These are phyloP conservation scores for Anethum foeniculum DNA, from an alignment of 140 eudicot genomes.

Conservation along the genomic window DNA sequence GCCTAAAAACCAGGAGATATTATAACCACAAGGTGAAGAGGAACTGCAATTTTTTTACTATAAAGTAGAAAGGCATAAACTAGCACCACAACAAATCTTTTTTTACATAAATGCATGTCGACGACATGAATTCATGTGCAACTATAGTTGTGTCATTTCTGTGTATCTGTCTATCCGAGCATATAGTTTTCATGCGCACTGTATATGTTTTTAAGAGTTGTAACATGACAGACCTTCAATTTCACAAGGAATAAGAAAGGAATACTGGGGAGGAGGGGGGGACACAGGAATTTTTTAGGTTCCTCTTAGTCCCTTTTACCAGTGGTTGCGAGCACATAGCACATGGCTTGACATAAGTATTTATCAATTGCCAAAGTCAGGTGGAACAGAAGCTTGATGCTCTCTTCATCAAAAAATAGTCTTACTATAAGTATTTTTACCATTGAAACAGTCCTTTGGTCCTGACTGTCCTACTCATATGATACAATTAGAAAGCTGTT, in stretches of 20 bases:
- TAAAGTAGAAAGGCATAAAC: neutral
- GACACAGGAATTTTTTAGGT: neutral
- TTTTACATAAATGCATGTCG: neutral
- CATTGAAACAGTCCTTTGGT: neutral
- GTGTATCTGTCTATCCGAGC: neutral
- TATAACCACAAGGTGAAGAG: neutral
- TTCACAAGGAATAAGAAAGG: neutral
- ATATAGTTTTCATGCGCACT: neutral
- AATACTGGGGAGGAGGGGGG: neutral
- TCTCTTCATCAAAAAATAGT: neutral
- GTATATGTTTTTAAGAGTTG: neutral
- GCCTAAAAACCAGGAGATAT: neutral
- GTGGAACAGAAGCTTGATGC: neutral
- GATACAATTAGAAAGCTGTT: neutral
- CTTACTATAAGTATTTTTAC: neutral
- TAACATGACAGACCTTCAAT: slow-evolving; percentile 3
- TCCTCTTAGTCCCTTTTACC: neutral
- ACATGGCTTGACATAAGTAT: neutral
- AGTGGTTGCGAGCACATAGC: slow-evolving; percentile 1
- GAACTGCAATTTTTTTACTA: neutral
- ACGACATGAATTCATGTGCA: neutral
- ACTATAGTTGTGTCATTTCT: neutral
- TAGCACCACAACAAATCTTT: neutral
- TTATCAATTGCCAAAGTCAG: neutral
- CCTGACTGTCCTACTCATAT: neutral